A percentile compares a stretch with the other conserved stretches of the same genome.
These are phyloP conservation scores for Ustilago crameri DNA, from an alignment of 1,284 basidiomycete genomes.

Conservation along the genomic window DNA sequence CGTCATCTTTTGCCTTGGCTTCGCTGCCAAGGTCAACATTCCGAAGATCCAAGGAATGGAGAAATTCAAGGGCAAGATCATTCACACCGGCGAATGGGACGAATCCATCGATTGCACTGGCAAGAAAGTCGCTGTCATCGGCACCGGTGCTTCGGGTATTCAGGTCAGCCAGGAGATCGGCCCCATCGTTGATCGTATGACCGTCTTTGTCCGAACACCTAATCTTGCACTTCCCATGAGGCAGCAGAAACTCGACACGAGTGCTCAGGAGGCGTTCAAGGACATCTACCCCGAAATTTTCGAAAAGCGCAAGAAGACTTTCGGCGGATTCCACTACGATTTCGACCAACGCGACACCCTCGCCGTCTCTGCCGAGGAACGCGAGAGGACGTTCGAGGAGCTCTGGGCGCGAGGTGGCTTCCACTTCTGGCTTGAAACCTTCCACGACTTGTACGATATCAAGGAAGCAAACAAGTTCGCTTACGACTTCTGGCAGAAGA, in stretches of 20 bases:
- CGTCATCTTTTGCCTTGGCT: conserved; percentile 53
- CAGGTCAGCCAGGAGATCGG: conserved; percentile 71
- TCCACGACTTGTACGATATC: conserved; percentile 46
- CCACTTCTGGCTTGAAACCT: conserved; percentile 57
- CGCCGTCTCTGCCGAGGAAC: conserved; percentile 45
- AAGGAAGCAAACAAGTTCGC: conserved; percentile 50
- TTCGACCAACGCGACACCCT: conserved; percentile 41
- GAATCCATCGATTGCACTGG: conserved; percentile 73
- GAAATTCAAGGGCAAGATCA: conserved; percentile 72
- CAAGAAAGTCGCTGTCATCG: conserved; percentile 75
- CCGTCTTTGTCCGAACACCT: conserved; percentile 56
- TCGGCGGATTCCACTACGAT: conserved; percentile 55
- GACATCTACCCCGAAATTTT: conserved; percentile 54
- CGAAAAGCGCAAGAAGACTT: conserved; percentile 53
- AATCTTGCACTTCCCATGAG: conserved; percentile 55
- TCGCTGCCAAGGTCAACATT: conserved; percentile 66
- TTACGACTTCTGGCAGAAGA: conserved; percentile 58
- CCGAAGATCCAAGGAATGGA: conserved; percentile 71
- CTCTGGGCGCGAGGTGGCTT: conserved; percentile 47
- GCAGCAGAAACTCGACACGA: conserved; percentile 41
- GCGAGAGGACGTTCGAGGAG: conserved; percentile 42
- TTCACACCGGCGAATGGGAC: conserved; percentile 75
- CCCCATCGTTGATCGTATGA: conserved; percentile 43
- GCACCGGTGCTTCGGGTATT: conserved; percentile 73
- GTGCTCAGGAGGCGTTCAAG: conserved; percentile 50